A percentile compares a stretch with the other conserved stretches of the same genome.
Conservation (phyloP, 305 asterid genomes). For the Caryopteris hybrid region DNA sequence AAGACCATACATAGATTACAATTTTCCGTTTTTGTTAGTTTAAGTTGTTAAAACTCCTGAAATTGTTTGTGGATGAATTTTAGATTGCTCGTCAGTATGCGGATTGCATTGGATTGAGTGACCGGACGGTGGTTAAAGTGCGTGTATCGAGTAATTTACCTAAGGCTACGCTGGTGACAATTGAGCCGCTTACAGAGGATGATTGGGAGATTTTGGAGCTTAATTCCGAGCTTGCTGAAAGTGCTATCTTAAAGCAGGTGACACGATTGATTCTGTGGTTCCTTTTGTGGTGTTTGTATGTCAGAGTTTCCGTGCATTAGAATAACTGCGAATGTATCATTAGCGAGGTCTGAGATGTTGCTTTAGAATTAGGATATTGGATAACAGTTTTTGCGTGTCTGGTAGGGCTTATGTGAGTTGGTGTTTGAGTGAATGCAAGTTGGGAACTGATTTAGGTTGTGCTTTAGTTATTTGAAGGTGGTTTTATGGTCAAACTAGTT, state of each 20-base stretch:
- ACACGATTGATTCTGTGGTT: conserved; percentile 5
- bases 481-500: conserved; percentile 2
- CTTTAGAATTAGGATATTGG: neutral
- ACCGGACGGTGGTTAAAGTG: conserved; percentile 60
- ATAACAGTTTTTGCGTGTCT: neutral
- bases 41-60: neutral
- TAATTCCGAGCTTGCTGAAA: conserved; percentile 87
- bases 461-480: conserved; percentile 2
- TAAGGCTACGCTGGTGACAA: conserved; percentile 70
- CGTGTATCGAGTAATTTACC: conserved; percentile 62
- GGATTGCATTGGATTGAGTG: conserved; percentile 81
- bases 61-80: conserved; percentile 10
- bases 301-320: neutral
- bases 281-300: neutral
- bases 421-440: neutral
- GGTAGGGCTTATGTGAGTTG: neutral
- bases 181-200: conserved; percentile 95
- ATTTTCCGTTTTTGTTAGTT: neutral
- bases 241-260: conserved; percentile 85
- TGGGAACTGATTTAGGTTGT: conserved; percentile 7
- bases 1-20: neutral
- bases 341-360: neutral
- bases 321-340: neutral
- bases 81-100: conserved; percentile 84
- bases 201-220: conserved; percentile 99